Evolutionary conservation across 1,284 basidiomycete genomes (phyloP).

Genomic region (Exobasidium rhododendri): DNA sequence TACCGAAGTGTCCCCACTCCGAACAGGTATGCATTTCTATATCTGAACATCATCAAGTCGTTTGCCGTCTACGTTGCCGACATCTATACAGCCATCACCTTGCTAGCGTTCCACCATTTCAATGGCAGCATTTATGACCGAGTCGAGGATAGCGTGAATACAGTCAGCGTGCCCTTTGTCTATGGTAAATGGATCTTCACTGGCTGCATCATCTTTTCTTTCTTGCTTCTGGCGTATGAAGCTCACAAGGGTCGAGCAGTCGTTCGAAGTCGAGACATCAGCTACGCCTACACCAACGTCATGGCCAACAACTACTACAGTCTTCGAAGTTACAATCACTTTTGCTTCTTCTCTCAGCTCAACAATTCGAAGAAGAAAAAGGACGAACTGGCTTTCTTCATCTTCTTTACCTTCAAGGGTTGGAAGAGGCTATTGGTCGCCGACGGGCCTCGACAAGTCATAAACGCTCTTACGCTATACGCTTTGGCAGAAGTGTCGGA

Average conservation of each 20-base stretch:
- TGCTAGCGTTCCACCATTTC: slow-evolving; percentile 89
- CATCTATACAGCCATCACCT: slow-evolving; percentile 93
- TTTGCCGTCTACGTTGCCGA: slow-evolving; percentile 94
- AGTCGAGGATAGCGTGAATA: slow-evolving; percentile 66
- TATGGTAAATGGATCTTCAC: slow-evolving; percentile 95
- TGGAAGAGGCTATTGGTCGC: slow-evolving; percentile 93
- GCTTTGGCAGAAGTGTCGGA: slow-evolving; percentile 79
- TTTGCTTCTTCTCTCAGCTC: slow-evolving; percentile 97
- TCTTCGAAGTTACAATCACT: slow-evolving; percentile 86
- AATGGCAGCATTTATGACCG: slow-evolving; percentile 80
- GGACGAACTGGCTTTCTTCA: slow-evolving; percentile 96
- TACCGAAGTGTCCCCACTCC: too few relatives aligned
- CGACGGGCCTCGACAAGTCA: slow-evolving; percentile 94
- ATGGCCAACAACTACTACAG: slow-evolving; percentile 74
- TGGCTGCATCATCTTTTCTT: slow-evolving; percentile 95
- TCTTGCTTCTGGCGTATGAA: slow-evolving; percentile 88
- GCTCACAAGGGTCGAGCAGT: slow-evolving; percentile 87
- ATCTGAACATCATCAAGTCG: slow-evolving; percentile 85
- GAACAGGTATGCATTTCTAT: slow-evolving; percentile 88
- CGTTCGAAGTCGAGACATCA: slow-evolving; percentile 89
- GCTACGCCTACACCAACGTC: slow-evolving; percentile 66
- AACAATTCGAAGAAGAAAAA: slow-evolving; percentile 90
- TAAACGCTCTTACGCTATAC: slow-evolving; percentile 90
- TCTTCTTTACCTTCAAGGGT: slow-evolving; percentile 98
- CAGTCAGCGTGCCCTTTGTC: slow-evolving; percentile 80